phyloP scores from a whole-genome alignment of 352 stramenopile genomes.

The Globisporangium middletonii region DNA sequence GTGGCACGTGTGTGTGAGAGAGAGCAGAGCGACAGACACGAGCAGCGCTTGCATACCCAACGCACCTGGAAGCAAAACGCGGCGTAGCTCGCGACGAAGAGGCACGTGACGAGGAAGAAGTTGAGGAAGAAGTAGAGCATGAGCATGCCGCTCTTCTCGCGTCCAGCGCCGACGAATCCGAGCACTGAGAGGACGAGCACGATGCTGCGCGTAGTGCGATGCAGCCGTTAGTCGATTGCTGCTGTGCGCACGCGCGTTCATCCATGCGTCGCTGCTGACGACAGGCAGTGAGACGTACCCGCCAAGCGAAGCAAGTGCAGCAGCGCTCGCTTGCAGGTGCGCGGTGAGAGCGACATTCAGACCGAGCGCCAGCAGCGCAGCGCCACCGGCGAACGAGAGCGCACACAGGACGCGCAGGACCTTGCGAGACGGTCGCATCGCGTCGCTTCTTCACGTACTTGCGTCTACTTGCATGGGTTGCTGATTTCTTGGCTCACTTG shows the following conservation, averaged over 20 bases:
- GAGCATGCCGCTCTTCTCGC: constrained; percentile 60
- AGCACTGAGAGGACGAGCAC: constrained; percentile 49
- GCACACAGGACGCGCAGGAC: constrained; percentile 50
- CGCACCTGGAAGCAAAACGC: constrained; percentile 52
- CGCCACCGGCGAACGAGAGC: constrained; percentile 48
- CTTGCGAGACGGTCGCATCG: constrained; percentile 62
- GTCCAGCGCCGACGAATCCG: constrained; percentile 54
- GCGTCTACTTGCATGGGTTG: too few relatives aligned
- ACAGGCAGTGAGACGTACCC: constrained; percentile 8
- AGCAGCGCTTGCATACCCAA: too few relatives aligned
- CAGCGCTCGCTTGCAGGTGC: constrained; percentile 45
- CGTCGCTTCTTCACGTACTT: background rate
- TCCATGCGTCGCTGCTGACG: background rate
- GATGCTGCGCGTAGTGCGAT: constrained; percentile 8
- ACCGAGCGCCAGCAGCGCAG: constrained; percentile 41
- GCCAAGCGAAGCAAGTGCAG: constrained; percentile 36
- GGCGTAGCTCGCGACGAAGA: constrained; percentile 59
- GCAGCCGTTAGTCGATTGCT: background rate
- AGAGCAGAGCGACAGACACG: background rate
- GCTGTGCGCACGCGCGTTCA: background rate
- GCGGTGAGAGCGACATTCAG: constrained; percentile 44
- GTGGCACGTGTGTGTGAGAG: too few relatives aligned
- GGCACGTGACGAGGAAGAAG: constrained; percentile 52
- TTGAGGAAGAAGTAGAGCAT: constrained; percentile 76
- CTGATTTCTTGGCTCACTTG: too few relatives aligned